These are phyloP conservation scores for Pseudocercospora musae DNA, from an alignment of 2,329 filamentous ascomycete species.

Conservation along the genomic window DNA sequence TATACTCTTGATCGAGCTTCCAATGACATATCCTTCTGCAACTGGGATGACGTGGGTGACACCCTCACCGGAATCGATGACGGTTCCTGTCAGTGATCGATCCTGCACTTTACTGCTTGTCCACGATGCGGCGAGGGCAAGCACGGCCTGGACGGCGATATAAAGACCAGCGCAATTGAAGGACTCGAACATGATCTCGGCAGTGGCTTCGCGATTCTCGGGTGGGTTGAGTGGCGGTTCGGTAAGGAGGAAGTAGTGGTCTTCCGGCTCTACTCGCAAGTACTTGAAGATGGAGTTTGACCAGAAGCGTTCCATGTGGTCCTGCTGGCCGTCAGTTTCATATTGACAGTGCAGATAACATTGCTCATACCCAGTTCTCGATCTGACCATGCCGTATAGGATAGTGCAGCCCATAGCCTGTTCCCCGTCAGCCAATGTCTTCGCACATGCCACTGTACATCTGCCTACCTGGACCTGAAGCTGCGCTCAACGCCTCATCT, in stretches of 20 bases:
- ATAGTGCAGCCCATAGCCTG: slow-evolving; percentile 93
- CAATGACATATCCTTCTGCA: slow-evolving; percentile 97
- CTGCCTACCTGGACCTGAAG: slow-evolving; percentile 70
- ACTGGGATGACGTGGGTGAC: slow-evolving; percentile 99
- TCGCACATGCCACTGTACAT: neutral
- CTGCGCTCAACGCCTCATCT: slow-evolving; percentile 84
- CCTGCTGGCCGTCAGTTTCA: slow-evolving; percentile 50
- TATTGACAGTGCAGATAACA: neutral
- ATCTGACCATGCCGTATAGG: slow-evolving; percentile 97
- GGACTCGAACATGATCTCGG: slow-evolving; percentile 99
- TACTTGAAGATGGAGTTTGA: slow-evolving; percentile 99
- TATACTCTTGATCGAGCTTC: slow-evolving; percentile 98
- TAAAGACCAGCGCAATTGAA: slow-evolving; percentile 99
- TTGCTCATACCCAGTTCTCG: slow-evolving; percentile 79
- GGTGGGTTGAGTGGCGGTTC: slow-evolving; percentile 98
- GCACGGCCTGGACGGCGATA: slow-evolving; percentile 95
- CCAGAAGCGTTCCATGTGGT: slow-evolving; percentile 99
- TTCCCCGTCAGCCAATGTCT: slow-evolving; percentile 17
- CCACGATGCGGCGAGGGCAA: slow-evolving; percentile 95
- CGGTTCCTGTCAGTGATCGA: slow-evolving; percentile 90
- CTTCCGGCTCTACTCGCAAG: slow-evolving; percentile 93
- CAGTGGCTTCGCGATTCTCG: slow-evolving; percentile 97
- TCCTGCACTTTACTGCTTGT: slow-evolving; percentile 97
- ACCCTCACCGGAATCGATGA: slow-evolving; percentile 97
- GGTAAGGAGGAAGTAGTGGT: slow-evolving; percentile 96